Evolutionary conservation across 768 basidiomycete species (phyloP), one percentile per base, ranked within the genome.

Genomic region (Krasilnikovozyma curviuscula): DNA sequence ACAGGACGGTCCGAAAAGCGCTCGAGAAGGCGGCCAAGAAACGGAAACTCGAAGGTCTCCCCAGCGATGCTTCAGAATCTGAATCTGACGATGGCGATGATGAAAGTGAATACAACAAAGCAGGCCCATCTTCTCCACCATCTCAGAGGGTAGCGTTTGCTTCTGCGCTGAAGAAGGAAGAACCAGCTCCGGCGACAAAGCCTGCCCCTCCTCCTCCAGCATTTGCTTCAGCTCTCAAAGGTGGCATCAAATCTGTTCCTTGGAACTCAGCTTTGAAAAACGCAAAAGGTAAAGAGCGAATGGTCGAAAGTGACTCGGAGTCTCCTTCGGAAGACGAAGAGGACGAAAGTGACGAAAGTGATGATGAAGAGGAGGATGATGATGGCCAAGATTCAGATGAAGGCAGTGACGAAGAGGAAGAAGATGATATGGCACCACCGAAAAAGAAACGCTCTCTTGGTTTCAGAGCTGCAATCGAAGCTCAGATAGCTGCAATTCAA

Each of bases 381-480:
- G 55, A 44, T 5, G 52, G 54, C 9, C 49, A 58, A 1, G 44
- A 28, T 8, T 40, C 30, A 9, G 44, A 54, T 21, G 54, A 53
- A 2, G 55, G 57, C 1, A 50, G 50, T 5, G 60, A 60, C 18
- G 54, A 61, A 5, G 56, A 60, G 23, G 23, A 53, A 13, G 52
- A 50, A 13, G 40, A 43, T 4, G 46, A 44, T 14, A 27, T 37
- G 9, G 30, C 46, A 7, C n/a, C 33, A 23, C 50, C 46, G 12
- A 52, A 52, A 27, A 60, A 62, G 13, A 75, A 69, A 51, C 59
- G 61, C 25, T 57, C 67, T 3, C 41, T 55, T 12, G 73, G 74
- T 7, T 95, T 93, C 73, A 93, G 93, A 61, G 70, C 77, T 33
- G n/a, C n/a, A n/a, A n/a, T 93, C 89, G 89, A 89, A 88, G 0